phyloP scores from a whole-genome alignment of 345 rosid species.

The Jatropha curcas region DNA sequence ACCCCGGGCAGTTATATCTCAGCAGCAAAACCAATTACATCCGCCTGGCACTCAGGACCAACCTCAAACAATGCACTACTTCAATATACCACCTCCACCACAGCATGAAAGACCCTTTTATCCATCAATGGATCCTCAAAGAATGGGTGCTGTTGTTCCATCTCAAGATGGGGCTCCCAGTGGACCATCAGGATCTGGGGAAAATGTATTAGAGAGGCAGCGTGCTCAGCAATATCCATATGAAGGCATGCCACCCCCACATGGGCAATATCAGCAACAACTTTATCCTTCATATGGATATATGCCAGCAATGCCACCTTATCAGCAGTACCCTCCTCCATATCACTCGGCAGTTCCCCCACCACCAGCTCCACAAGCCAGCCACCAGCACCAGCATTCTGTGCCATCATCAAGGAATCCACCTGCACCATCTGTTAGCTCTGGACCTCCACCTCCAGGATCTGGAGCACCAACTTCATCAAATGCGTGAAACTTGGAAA shows the following conservation, averaged over 20 bases:
- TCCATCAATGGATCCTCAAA: slow-evolving; percentile 97
- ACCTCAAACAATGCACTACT: slow-evolving; percentile 64
- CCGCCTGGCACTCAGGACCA: slow-evolving; percentile 54
- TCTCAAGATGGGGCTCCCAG: slow-evolving; percentile 66
- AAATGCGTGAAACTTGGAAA: background rate
- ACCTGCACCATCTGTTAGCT: slow-evolving; percentile 23
- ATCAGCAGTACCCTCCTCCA: slow-evolving; percentile 62
- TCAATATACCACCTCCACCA: slow-evolving; percentile 67
- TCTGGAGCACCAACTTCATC: slow-evolving; percentile 9
- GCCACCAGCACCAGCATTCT: slow-evolving; percentile 46
- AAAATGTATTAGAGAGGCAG: slow-evolving; percentile 48
- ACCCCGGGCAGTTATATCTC: slow-evolving; percentile 84
- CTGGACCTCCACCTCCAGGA: slow-evolving; percentile 12
- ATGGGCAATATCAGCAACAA: slow-evolving; percentile 54
- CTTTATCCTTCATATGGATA: slow-evolving; percentile 63
- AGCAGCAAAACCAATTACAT: slow-evolving; percentile 66
- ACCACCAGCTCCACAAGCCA: slow-evolving; percentile 37
- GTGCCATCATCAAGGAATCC: slow-evolving; percentile 34
- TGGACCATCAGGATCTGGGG: slow-evolving; percentile 30
- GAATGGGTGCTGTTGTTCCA: slow-evolving; percentile 88
- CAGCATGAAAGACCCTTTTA: slow-evolving; percentile 74
- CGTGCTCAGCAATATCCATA: slow-evolving; percentile 57
- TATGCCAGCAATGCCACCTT: slow-evolving; percentile 55
- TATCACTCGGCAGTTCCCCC: slow-evolving; percentile 46
- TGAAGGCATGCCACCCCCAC: slow-evolving; percentile 44